Conservation (phyloP, 208 protist species). For the Crithidia fasciculata region DNA sequence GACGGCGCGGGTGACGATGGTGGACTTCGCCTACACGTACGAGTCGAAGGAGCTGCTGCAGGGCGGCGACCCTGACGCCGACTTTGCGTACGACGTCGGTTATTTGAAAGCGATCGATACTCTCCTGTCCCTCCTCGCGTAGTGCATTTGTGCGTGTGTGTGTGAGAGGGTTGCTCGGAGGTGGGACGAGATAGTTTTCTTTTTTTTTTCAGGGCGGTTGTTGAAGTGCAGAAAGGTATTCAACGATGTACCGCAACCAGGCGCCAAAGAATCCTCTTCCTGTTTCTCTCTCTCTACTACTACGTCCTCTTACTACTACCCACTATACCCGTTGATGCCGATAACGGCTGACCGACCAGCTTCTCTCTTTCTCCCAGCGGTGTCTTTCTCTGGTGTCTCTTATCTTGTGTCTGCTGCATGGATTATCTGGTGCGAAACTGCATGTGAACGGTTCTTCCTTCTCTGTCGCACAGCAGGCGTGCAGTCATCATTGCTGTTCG, state of each 20-base stretch:
- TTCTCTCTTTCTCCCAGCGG: no score
- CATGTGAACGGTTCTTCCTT: neutral
- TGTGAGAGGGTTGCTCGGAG: neutral
- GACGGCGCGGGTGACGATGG: constrained; percentile 84
- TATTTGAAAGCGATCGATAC: constrained; percentile 83
- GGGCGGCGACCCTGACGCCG: constrained; percentile 64
- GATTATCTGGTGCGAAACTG: no score
- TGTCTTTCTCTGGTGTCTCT: no score
- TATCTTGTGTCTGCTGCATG: no score
- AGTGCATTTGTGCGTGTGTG: neutral
- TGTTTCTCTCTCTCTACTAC: neutral
- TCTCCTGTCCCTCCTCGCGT: constrained; percentile 62
- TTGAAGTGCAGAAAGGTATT: neutral
- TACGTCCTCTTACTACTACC: neutral
- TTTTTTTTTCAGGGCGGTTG: constrained; percentile 3
- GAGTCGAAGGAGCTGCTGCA: constrained; percentile 65
- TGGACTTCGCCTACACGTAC: constrained; percentile 92
- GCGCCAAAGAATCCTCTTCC: neutral
- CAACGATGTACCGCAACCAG: neutral
- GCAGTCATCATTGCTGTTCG: constrained; percentile 10
- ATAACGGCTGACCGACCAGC: no score
- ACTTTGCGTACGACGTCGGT: constrained; percentile 66
- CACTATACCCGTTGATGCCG: no score
- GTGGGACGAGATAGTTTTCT: neutral
- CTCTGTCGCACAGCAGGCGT: neutral